These are phyloP conservation scores for Pseudoscleropodium purum DNA, from an alignment of 225 moss, liverwort and hornwort genomes.

Conservation along the genomic window DNA sequence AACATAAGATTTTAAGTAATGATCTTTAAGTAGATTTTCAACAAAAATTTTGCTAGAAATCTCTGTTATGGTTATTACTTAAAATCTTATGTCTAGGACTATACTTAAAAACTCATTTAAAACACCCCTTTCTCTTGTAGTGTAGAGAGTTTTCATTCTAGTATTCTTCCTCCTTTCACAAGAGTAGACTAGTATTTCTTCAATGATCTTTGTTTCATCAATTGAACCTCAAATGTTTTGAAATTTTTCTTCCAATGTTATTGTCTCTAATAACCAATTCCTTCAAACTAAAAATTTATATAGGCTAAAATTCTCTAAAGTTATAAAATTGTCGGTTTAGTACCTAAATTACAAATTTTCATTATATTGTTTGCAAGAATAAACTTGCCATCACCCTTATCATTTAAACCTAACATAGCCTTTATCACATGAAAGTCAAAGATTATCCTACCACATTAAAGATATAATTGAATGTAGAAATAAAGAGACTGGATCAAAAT, in stretches of 20 bases:
- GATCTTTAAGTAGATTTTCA: no score
- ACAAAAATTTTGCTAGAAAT: no score
- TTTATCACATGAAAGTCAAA: background rate
- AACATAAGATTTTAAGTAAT: no score
- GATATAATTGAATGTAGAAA: background rate
- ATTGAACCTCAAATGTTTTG: background rate
- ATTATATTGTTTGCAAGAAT: background rate
- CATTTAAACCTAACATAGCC: background rate
- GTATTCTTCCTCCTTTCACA: background rate
- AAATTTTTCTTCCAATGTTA: background rate
- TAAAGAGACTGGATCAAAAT: background rate
- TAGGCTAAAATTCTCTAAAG: background rate
- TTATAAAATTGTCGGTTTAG: background rate
- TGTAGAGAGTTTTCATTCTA: background rate
- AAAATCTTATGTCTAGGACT: no score
- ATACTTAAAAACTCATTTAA: no score
- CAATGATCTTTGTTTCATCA: background rate
- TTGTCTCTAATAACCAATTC: background rate
- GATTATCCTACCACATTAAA: fast-evolving
- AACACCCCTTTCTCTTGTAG: no score
- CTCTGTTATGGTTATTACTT: no score
- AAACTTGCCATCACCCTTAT: background rate
- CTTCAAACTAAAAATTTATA: background rate
- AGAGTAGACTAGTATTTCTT: background rate
- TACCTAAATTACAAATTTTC: background rate